Base-by-base conservation (phyloP, 2,329 filamentous ascomycete genomes). In the Alternaria solani region DNA sequence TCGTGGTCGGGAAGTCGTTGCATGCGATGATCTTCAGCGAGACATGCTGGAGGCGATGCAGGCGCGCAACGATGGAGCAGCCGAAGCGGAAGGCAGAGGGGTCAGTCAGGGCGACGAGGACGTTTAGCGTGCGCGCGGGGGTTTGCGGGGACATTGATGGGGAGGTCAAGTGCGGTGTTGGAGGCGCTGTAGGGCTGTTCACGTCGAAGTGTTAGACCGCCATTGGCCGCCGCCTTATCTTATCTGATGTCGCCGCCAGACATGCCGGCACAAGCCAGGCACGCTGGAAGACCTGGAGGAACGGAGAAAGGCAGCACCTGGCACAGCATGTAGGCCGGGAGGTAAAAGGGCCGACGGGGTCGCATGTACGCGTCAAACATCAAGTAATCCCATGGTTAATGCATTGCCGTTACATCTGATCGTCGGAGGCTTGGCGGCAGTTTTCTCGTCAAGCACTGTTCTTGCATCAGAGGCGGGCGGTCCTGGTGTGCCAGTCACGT, bases 1-100 rank as follows among this genome's bases (percentile, higher is more conserved):
- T 55, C 4, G 69, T 62, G 18, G 67, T 58, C 38, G 70, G 65
- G 54, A 72, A 74, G 36, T 67, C 67, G 32, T 66, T 64, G 65
- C 72, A 71, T 8, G 75, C 72, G 49, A 77, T 68, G 46, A 77
- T 62, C 55, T 73, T 70, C 25, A 77, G 59, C 11, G 73, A 86
- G 62, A 89, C 84, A 72, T 91, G 87, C 75, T 90, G 87, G 71
- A 89, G 84, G 52, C 89, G 90, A 55, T 89, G 89, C 4, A 91
- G 83, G 61, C 89, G 86, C 49, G 90, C 84, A 61, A 89, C 87
- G 53, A 91, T 84, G 18, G 87, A 82, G 73, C 89, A 85, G 53
- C 88, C 88, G 79, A 87, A 89, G 44, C 88, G 87, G 30, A 88
- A 85, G 70, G 90, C 88, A 56, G 85, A 84, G 47, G 85, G 83